Conservation (phyloP, 176 grass and related monocot species). For the Hordeum vulgare region DNA sequence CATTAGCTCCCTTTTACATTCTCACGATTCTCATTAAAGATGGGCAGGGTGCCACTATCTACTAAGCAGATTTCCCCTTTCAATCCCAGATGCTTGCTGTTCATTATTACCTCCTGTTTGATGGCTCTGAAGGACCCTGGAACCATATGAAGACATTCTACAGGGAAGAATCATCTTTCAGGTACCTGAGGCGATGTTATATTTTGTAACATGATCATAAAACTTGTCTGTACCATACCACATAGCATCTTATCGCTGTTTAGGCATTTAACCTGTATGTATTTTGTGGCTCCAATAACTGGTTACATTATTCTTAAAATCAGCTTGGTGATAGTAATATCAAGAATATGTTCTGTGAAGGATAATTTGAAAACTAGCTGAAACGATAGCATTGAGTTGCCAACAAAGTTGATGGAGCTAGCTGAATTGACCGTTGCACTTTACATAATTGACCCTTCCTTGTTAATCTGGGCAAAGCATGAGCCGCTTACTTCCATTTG, state of each 20-base stretch:
- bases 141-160: constrained; percentile 85
- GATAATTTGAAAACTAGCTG: not conserved
- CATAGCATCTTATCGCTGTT: not conserved
- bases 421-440: not conserved
- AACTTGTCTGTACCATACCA: not conserved
- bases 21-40: not conserved
- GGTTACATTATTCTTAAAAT: not conserved
- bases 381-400: not conserved
- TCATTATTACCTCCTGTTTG: constrained; percentile 96
- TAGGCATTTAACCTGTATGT: not conserved
- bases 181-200: constrained; percentile 32
- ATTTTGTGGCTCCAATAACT: not conserved
- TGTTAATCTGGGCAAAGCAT: not conserved
- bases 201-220: not conserved
- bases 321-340: not conserved
- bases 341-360: not conserved
- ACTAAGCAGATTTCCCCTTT: constrained; percentile 17
- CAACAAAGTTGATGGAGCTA: not conserved
- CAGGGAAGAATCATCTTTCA: constrained; percentile 67
- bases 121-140: constrained; percentile 78
- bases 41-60: not conserved
- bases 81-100: constrained; percentile 76
- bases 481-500: not conserved
- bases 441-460: not conserved
- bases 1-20: not conserved